Conservation (phyloP, 192 early-diverging fungal species). For the Mortierella claussenii region DNA sequence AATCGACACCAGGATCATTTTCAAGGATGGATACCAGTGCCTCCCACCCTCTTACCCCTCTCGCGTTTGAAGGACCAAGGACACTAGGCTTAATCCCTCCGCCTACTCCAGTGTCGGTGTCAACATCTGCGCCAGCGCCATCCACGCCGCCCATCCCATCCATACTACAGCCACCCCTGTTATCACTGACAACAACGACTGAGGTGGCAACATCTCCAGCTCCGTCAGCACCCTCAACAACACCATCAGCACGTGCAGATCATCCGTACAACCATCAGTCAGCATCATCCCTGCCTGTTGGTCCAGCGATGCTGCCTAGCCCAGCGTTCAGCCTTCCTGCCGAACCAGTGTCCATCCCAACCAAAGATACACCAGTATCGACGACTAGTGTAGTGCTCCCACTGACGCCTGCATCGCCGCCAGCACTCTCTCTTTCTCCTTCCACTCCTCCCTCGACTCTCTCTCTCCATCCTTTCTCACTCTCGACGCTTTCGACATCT, state of each 20-base stretch:
- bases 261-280: too few species aligned
- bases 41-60: slow-evolving; percentile 13
- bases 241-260: too few species aligned
- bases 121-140: neutral
- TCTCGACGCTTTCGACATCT: slow-evolving; percentile 11
- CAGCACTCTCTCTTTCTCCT: slow-evolving; percentile 1
- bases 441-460: slow-evolving; percentile 9
- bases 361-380: neutral
- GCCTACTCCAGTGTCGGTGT: neutral
- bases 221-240: too few species aligned
- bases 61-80: slow-evolving; percentile 38
- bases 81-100: slow-evolving; percentile 20
- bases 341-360: slow-evolving; percentile 7
- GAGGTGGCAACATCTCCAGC: neutral
- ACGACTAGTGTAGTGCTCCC: neutral
- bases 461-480: slow-evolving; percentile 24
- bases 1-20: slow-evolving; percentile 11
- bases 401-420: neutral
- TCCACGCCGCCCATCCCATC: neutral
- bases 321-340: slow-evolving; percentile 4
- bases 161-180: slow-evolving; percentile 3
- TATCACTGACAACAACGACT: neutral
- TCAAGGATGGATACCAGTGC: slow-evolving; percentile 20
- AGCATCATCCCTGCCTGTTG: too few species aligned
- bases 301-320: slow-evolving; percentile 2